These are phyloP conservation scores for Candida alai DNA, from an alignment of 805 yeast species.

Conservation along the genomic window DNA sequence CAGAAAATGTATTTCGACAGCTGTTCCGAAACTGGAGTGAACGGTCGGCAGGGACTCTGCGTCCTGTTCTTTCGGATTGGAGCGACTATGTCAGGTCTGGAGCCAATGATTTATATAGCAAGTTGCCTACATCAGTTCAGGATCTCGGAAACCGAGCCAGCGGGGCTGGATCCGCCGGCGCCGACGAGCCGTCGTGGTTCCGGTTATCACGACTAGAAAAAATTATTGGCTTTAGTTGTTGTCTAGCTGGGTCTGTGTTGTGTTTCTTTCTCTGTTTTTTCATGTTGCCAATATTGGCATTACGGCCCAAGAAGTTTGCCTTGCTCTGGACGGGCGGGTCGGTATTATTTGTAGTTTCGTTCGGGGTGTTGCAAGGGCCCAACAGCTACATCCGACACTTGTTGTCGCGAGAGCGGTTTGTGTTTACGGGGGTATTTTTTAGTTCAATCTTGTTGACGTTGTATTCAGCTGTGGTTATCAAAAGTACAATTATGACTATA, in stretches of 20 bases:
- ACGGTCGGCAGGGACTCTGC: constrained; percentile 7
- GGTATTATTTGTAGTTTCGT: constrained; percentile 77
- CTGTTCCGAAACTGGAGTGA: constrained; percentile 32
- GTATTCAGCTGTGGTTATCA: constrained; percentile 64
- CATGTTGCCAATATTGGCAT: constrained; percentile 82
- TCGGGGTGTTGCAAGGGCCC: constrained; percentile 92
- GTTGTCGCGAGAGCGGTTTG: constrained; percentile 67
- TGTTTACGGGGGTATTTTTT: constrained; percentile 78
- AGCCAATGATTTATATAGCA: constrained; percentile 56
- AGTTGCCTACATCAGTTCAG: constrained; percentile 49
- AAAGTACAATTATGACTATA: constrained; percentile 72
- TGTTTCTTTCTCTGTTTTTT: constrained; percentile 82
- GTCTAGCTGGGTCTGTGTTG: constrained; percentile 70
- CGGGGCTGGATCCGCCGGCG: constrained; percentile 34
- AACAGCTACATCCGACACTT: constrained; percentile 72
- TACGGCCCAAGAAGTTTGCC: constrained; percentile 90
- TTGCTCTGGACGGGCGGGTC: constrained; percentile 90
- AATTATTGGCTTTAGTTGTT: constrained; percentile 69
- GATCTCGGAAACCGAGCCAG: constrained; percentile 8
- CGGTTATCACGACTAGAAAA: constrained; percentile 74
- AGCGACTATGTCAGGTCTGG: constrained; percentile 38
- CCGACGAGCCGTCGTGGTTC: constrained; percentile 76
- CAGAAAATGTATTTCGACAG: constrained; percentile 32
- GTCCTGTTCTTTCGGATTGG: constrained; percentile 38
- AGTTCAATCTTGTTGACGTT: constrained; percentile 76